Base-by-base conservation (phyloP, 2,329 filamentous ascomycete species). In the Dichotomopilus funicola region DNA sequence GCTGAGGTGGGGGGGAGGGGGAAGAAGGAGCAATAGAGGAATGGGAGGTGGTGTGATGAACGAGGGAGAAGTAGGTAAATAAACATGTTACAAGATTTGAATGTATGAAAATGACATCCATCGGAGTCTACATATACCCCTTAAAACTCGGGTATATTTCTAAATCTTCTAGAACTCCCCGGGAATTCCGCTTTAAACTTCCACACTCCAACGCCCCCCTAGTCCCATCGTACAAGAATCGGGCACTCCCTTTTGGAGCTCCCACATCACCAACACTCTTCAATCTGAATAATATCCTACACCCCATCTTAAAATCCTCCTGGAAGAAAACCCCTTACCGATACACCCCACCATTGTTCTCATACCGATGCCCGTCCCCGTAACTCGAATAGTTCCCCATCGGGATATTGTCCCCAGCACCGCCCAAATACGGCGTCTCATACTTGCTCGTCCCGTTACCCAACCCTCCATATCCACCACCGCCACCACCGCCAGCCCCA, bases 391-490 rank as follows among this genome's bases (percentile, higher is more conserved):
- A 54, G 6, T 42, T 49, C 36, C 5, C 49, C 49, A 57, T n/a
- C 27, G 36, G 51, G n/a, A 56, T 38, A n/a, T 33, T 27, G 8
- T 55, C 40, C 12, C 44, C 50, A 4, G 11, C 36, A 12, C 11
- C 43, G 44, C 43, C 49, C 37, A 8, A 51, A 8, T 51, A 49
- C 36, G 51, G 36, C 33, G 45, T n/a, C 33, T 47, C 53, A 41
- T 59, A 52, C 50, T 57, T 54, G 27, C 27, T 38, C 5, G 41
- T 27, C 38, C 48, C 53, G 10, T 43, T 40, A 40, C 54, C 56
- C 43, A 59, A 10, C 4, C 45, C 51, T 35, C 54, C 56, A 12
- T 61, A 61, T 4, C 56, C 58, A 12, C 49, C 48, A n/a, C 52
- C 54, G 40, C 51, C 55, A 36, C 40, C 58, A 7, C 47, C 53